Evolutionary conservation across 2,329 filamentous ascomycete species (phyloP), one percentile per base, ranked within the genome.

Genomic region (Lecanicillium sp.): DNA sequence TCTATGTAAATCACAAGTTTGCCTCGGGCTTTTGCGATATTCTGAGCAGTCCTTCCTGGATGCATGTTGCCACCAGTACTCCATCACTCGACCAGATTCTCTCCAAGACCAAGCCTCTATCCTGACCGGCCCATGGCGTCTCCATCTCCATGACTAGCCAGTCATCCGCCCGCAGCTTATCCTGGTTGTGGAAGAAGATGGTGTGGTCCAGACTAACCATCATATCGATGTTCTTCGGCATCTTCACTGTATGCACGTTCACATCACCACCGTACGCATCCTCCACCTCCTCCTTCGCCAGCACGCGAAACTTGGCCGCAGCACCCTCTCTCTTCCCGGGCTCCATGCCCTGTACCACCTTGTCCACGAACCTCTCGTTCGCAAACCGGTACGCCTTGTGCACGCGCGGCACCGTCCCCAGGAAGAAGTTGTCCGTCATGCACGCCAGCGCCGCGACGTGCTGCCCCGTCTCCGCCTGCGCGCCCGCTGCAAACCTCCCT

Each of bases 101-200:
- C 41, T 49, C 37, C 27, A 39, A 15, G 4, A 49, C 47, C 20
- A 49, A 27, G n/a, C 33, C 47, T 27, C 47, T 33, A 4, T 44
- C 47, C 35, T 49, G 40, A 5, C 47, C 47, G 4, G 47, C 47
- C 47, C 47, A 49, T n/a, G 41, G 41, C 26, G 40, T 40, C 32
- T 49, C 47, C 47, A 49, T 49, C n/a, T 49, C 47, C 47, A 44
- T 44, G 3, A 49, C 39, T 33, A 49, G 15, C 47, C 47, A 49
- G 10, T 49, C 47, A 21, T 49, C 26, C 2, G 47, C 33, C 27
- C 11, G 24, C 0, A 44, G 32, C 24, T 11, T 2, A 2, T 40
- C 39, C 19, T 44, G 41, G 35, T 44, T 44, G 19, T 49, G 47
- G 8, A 49, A 49, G 26, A 38, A 49, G 33, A 49, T 44, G 33